Evolutionary conservation across 768 basidiomycete genomes (phyloP), one percentile per base, ranked within the genome.

Genomic region (Calvatia gigantea): DNA sequence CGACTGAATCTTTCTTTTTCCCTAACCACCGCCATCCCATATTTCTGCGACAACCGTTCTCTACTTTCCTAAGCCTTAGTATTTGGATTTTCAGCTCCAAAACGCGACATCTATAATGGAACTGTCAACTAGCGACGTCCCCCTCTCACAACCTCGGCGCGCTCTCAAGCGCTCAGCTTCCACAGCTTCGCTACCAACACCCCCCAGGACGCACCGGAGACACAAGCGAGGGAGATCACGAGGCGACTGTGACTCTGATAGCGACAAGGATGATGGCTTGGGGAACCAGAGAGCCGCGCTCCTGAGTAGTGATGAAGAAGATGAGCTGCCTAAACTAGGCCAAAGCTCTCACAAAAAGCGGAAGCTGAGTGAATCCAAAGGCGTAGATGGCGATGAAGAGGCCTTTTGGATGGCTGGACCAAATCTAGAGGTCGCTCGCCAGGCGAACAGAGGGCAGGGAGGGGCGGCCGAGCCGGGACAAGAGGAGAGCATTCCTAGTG

Each of bases 151-250:
- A 15, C 46, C 64, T 19, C 67, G 69, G 35, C 75, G 72, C 37
- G 71, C 75, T 14, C 71, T 85, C 45, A 86, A 86, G 68, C 82
- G 85, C 19, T 83, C 83, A 15, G 81, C 84, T 23, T 87, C 86
- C 15, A 75, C 82, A 17, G 78, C 81, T 28, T 84, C 84, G 3
- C 73, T 88, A 21, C 85, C 84, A 33, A 88, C 86, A 0, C 86
- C 86, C 19, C 86, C 86, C 0, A 70, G 81, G 27, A 86, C 85
- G 6, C 75, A 71, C 46, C 73, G 79, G 54, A 84, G 77, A 58
- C 75, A 74, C 17, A 76, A 74, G 54, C 69, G 77, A 53, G 73
- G 73, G 35, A 64, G 71, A 6, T 75, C 77, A 19, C 66, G 74
- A 45, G 70, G 69, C 0, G 76, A 77, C 15, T 73, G 73, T 31